Conservation (phyloP, 345 rosid species). For the Populus euphratica region DNA sequence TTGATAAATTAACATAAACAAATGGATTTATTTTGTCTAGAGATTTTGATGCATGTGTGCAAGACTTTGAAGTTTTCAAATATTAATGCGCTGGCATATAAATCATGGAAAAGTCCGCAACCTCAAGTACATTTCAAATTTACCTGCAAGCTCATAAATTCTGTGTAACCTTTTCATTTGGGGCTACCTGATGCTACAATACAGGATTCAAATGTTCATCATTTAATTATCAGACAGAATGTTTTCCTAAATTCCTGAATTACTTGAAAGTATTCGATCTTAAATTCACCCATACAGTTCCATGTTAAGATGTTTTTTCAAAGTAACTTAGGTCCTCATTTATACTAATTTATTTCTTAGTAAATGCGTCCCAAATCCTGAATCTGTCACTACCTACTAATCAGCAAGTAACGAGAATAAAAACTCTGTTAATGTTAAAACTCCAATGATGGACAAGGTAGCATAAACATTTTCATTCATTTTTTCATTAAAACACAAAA, state of each 20-base stretch:
- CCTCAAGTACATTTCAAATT: slow-evolving; percentile 9
- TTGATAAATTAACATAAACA: slow-evolving; percentile 7
- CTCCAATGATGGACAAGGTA: not conserved
- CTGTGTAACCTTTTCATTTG: not conserved
- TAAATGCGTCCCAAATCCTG: not conserved
- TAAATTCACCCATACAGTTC: not conserved
- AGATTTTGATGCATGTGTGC: not conserved
- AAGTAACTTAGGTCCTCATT: not conserved
- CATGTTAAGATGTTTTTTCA: not conserved
- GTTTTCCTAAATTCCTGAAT: not conserved
- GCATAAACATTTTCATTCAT: not conserved
- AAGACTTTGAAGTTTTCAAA: not conserved
- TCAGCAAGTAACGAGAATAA: not conserved
- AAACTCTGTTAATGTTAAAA: not conserved
- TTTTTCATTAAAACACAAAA: slow-evolving; percentile 11
- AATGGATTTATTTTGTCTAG: slow-evolving; percentile 3
- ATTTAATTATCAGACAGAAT: not conserved
- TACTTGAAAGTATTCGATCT: not conserved
- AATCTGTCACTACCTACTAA: not conserved
- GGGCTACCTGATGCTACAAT: not conserved
- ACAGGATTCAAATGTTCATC: not conserved
- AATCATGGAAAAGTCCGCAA: not conserved
- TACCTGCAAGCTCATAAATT: not conserved
- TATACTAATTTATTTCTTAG: not conserved
- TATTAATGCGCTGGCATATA: not conserved